Percentiles rank a stretch among this genome's conserved stretches.
These are phyloP conservation scores for Cudoniella acicularis DNA, from an alignment of 495 filamentous ascomycete species.

Conservation along the genomic window DNA sequence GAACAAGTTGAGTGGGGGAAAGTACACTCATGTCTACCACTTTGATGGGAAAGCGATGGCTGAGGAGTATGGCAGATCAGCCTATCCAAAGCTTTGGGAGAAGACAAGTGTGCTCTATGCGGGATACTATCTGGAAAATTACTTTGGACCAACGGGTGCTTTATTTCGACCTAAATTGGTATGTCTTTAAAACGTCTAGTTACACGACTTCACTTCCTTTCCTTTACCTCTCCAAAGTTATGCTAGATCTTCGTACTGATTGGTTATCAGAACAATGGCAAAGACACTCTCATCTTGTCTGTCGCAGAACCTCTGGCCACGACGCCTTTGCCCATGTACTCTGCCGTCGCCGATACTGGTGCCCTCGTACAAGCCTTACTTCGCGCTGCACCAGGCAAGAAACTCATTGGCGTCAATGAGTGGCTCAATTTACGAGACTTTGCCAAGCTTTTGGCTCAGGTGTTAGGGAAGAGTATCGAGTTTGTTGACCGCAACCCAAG, in stretches of 20 bases:
- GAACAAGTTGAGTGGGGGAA: conserved; percentile 28
- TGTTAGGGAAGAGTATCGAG: neutral
- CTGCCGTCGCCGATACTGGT: neutral
- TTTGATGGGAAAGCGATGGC: conserved; percentile 31
- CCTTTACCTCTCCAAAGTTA: neutral
- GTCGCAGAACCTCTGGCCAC: neutral
- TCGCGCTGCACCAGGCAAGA: neutral
- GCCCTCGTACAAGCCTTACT: neutral
- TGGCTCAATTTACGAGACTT: neutral
- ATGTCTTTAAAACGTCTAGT: neutral
- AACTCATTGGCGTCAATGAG: neutral
- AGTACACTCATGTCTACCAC: conserved; percentile 33
- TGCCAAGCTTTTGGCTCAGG: neutral
- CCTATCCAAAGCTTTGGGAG: neutral
- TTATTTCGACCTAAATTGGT: neutral
- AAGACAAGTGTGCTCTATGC: neutral
- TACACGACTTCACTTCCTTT: neutral
- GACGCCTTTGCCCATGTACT: neutral
- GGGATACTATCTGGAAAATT: neutral
- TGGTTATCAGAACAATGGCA: neutral
- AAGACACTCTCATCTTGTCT: neutral
- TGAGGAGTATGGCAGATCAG: neutral
- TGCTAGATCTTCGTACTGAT: neutral
- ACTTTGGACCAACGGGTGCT: neutral
- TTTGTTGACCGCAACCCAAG: neutral